These are phyloP conservation scores for Trichoderma sp. DNA, from an alignment of 2,329 filamentous ascomycete genomes.

Conservation along the genomic window DNA sequence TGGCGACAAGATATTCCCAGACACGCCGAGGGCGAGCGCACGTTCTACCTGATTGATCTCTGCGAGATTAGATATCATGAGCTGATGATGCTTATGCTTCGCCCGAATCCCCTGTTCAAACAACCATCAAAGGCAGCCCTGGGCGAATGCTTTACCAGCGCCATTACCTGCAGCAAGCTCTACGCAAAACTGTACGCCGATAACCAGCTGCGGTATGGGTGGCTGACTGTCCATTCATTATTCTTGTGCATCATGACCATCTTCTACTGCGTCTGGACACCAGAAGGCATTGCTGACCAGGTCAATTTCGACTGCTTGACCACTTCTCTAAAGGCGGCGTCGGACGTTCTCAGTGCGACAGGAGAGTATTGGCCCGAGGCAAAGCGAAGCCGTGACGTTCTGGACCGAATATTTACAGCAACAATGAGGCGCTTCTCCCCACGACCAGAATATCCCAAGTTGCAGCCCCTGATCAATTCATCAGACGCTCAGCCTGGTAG, in stretches of 20 bases:
- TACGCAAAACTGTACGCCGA: constrained; percentile 44
- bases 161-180: constrained; percentile 39
- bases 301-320: constrained; percentile 25
- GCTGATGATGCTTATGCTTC: constrained; percentile 47
- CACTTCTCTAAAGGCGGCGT: constrained; percentile 39
- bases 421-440: constrained; percentile 14
- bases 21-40: constrained; percentile 8
- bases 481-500: background rate
- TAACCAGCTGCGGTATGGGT: constrained; percentile 46
- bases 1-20: constrained; percentile 41
- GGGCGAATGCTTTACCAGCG: constrained; percentile 42
- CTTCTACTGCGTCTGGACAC: constrained; percentile 49
- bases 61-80: constrained; percentile 48
- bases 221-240: constrained; percentile 48
- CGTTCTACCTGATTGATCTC: constrained; percentile 22
- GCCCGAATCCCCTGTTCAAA: constrained; percentile 52
- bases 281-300: constrained; percentile 29
- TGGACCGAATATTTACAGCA: constrained; percentile 30
- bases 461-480: background rate
- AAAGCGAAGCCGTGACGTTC: constrained; percentile 43
- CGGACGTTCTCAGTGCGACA: constrained; percentile 48
- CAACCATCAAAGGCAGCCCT: constrained; percentile 42
- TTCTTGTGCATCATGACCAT: constrained; percentile 49
- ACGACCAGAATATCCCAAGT: background rate
- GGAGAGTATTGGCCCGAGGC: constrained; percentile 53